Conservation (phyloP, 768 basidiomycete genomes). For the Trametes punicea region DNA sequence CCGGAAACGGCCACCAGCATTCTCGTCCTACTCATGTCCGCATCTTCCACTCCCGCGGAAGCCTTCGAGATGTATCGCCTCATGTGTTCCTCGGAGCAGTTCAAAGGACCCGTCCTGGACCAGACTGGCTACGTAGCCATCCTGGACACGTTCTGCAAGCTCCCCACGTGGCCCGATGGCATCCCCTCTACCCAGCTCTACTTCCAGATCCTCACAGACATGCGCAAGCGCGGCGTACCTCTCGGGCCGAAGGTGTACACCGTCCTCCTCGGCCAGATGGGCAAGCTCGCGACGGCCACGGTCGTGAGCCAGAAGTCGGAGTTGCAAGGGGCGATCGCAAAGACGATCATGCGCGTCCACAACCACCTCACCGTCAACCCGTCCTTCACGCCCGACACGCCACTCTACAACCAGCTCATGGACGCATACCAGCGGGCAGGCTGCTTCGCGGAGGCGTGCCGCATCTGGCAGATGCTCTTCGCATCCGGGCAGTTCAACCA, state of each 20-base stretch:
- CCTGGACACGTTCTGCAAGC: conserved; percentile 57
- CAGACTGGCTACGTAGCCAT: conserved; percentile 61
- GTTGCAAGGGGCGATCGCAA: conserved; percentile 22
- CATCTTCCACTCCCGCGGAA: conserved; percentile 48
- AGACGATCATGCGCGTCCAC: conserved; percentile 62
- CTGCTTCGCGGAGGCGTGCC: conserved; percentile 65
- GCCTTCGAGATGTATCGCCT: conserved; percentile 61
- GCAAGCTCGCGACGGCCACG: conserved; percentile 36
- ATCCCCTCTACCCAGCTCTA: conserved; percentile 36
- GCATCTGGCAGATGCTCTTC: conserved; percentile 77
- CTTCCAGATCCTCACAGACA: conserved; percentile 76
- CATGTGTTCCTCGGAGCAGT: conserved; percentile 27
- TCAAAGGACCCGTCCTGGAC: conserved; percentile 37
- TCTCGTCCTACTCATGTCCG: conserved; percentile 65
- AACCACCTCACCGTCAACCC: conserved; percentile 77
- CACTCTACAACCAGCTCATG: conserved; percentile 83
- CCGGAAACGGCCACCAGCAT: conserved; percentile 47
- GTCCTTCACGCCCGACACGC: conserved; percentile 64
- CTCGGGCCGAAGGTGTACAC: conserved; percentile 63
- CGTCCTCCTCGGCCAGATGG: conserved; percentile 58
- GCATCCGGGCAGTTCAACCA: conserved; percentile 55
- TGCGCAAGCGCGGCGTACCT: conserved; percentile 61
- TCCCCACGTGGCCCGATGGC: conserved; percentile 44
- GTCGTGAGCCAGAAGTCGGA: conserved; percentile 17
- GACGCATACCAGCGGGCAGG: conserved; percentile 81